phyloP scores from a whole-genome alignment of 1,284 basidiomycete species.

The Lignosus rhinocerotis region DNA sequence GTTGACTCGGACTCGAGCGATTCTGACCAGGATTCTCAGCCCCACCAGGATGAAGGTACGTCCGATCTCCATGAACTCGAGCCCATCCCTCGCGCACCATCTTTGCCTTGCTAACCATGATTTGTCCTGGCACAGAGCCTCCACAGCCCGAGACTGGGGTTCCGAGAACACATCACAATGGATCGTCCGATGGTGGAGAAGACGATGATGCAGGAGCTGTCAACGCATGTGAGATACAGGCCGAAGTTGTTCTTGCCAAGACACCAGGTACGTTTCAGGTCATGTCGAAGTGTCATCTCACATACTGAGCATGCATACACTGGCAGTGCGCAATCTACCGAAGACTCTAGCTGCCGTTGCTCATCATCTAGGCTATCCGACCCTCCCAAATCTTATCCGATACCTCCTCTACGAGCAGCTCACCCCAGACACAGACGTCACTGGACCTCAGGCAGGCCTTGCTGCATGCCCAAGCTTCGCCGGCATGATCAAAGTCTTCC shows the following conservation, averaged over 20 bases:
- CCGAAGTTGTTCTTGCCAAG: neutral
- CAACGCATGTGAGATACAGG: neutral
- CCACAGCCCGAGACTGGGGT: no score
- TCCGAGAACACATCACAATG: neutral
- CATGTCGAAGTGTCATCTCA: no score
- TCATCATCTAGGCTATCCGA: neutral
- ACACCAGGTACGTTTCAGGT: neutral
- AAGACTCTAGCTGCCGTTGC: neutral
- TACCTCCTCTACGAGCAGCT: neutral
- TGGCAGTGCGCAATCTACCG: neutral
- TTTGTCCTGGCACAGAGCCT: no score
- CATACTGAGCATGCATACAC: neutral
- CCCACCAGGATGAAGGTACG: no score
- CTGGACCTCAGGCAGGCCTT: neutral
- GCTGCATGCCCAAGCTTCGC: neutral
- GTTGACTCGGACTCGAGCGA: no score
- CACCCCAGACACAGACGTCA: neutral
- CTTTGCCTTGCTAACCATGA: no score
- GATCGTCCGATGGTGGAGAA: neutral
- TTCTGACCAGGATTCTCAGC: no score
- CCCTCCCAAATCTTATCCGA: neutral
- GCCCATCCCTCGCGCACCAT: no score
- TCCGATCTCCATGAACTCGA: no score
- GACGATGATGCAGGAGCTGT: neutral
- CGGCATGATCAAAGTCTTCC: constrained; percentile 1